Evolutionary conservation across 2,329 filamentous ascomycete genomes (phyloP), one percentile per base, ranked within the genome.

Genomic region (Penicillium sp.): DNA sequence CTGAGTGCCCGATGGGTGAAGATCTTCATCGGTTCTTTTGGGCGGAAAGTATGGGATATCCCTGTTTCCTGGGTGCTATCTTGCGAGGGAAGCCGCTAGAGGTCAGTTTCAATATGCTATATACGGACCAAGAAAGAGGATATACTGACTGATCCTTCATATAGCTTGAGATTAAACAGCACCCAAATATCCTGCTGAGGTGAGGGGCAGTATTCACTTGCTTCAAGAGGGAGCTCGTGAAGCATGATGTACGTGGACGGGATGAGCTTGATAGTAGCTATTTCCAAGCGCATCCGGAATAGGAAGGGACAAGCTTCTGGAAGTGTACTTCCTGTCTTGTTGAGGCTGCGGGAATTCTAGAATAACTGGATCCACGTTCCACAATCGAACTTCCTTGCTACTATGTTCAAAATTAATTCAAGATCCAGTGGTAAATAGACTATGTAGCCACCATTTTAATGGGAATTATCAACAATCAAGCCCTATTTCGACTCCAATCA

Each of bases 371-470:
- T 13, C 9, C 9, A 33, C 30, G 3, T 35, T 2, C 33, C 8
- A 13, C 12, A 35, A 35, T 15, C 17, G 7, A n/a, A n/a, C 2
- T 19, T 24, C 10, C 15, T 30, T n/a, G 45, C 2, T 49, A 30
- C 30, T n/a, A 30, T 49, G 26, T 30, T 26, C 26, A 17, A 47
- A 4, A 10, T 49, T 17, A 7, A 49, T n/a, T 30, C 13, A 17
- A 28, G 8, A 49, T 4, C 12, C 24, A 30, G 17, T 49, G 45
- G 26, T 10, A 10, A 58, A 26, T 44, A 44, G 28, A 49, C 24
- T 37, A 45, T 45, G 53, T 37, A 56, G 56, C 17, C 38, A 61
- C 37, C 3, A 53, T 37, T 35, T 45, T 17, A 38, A 53, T 37
- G 15, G 38, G 7, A 38, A 13, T n/a, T 53, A 59, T 59, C 37